Conservation (phyloP, 768 basidiomycete species). For the Suillus brevipes region DNA sequence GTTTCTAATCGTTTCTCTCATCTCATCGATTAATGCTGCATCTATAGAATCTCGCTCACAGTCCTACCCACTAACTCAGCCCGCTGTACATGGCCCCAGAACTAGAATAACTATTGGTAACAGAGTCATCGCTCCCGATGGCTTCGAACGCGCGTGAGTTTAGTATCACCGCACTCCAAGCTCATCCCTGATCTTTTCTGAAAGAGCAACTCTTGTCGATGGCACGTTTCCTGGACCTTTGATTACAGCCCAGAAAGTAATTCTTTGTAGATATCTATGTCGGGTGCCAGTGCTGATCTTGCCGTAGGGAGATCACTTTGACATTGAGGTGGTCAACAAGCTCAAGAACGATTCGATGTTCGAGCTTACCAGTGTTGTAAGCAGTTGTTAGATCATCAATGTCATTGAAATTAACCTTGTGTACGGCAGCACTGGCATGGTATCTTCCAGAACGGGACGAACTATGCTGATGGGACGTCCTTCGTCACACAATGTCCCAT, state of each 20-base stretch:
- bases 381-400: conserved; percentile 15
- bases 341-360: conserved; percentile 48
- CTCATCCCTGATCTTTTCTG: background rate
- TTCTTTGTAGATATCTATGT: background rate
- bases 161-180: background rate
- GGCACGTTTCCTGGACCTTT: conserved; percentile 47
- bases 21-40: conserved; percentile 14
- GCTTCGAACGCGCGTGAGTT: conserved; percentile 41
- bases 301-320: conserved; percentile 38
- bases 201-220: conserved; percentile 42
- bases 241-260: conserved; percentile 39
- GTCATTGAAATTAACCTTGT: background rate
- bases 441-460: conserved; percentile 42
- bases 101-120: conserved; percentile 39
- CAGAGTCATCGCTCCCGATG: conserved; percentile 45
- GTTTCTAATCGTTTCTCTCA: conserved; percentile 10
- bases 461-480: conserved; percentile 45
- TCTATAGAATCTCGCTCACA: conserved; percentile 18
- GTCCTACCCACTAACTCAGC: conserved; percentile 9
- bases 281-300: conserved; percentile 3
- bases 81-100: conserved; percentile 18
- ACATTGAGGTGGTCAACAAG: conserved; percentile 49
- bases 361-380: conserved; percentile 50
- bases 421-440: conserved; percentile 55
- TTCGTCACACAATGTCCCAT: conserved; percentile 37